A percentile compares a stretch with the other conserved stretches of the same genome.
These are phyloP conservation scores for Nissolia schottii DNA, from an alignment of 306 rosid genomes.

Conservation along the genomic window DNA sequence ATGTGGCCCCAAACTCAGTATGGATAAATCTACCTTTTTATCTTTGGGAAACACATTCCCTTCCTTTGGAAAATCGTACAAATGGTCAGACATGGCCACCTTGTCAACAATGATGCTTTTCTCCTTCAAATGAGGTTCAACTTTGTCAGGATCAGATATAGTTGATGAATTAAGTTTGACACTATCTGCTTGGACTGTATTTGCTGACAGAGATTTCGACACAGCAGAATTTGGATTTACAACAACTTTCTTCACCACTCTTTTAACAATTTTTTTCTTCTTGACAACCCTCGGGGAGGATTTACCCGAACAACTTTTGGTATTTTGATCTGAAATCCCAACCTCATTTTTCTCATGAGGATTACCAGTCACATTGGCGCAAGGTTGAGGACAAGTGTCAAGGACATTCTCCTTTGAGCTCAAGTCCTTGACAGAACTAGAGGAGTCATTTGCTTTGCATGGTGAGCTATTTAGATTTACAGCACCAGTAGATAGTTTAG, in stretches of 20 bases:
- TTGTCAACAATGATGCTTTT: constrained; percentile 27
- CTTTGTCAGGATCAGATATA: constrained; percentile 27
- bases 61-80: constrained; percentile 19
- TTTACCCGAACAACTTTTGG: constrained; percentile 25
- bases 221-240: constrained; percentile 25
- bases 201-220: constrained; percentile 26
- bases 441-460: constrained; percentile 13
- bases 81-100: constrained; percentile 17
- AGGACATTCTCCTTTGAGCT: constrained; percentile 19
- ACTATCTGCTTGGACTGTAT: constrained; percentile 17
- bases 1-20: constrained; percentile 25
- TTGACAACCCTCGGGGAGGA: constrained; percentile 35
- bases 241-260: constrained; percentile 54
- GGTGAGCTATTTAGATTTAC: constrained; percentile 19
- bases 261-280: constrained; percentile 73
- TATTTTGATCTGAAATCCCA: constrained; percentile 19
- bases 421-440: constrained; percentile 28
- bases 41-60: constrained; percentile 30
- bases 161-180: constrained; percentile 15
- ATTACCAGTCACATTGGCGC: constrained; percentile 10
- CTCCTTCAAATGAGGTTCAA: constrained; percentile 22
- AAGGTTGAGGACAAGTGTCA: constrained; percentile 30
- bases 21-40: constrained; percentile 22
- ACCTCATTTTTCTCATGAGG: constrained; percentile 30
- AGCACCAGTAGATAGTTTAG: constrained; percentile 19